phyloP scores from a whole-genome alignment of 805 yeast genomes.

The Schwanniomyces vanrijiae region DNA sequence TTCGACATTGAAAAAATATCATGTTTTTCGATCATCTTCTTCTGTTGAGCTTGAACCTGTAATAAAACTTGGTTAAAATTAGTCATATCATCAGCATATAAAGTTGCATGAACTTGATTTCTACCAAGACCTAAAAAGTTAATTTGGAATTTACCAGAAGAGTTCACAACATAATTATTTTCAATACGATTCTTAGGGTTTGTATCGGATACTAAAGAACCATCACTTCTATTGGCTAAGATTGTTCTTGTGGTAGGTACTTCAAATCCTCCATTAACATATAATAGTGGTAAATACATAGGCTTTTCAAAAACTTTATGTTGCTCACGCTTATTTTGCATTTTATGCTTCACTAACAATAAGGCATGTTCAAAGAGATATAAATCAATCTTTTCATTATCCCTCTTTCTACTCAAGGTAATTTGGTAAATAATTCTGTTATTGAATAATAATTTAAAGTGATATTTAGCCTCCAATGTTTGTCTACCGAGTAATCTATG shows the following conservation, averaged over 20 bases:
- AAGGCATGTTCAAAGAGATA: constrained; percentile 88
- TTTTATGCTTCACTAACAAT: constrained; percentile 79
- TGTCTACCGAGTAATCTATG: constrained; percentile 59
- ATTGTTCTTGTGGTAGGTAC: constrained; percentile 58
- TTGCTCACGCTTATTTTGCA: constrained; percentile 86
- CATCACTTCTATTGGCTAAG: constrained; percentile 32
- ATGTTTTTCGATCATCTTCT: constrained; percentile 63
- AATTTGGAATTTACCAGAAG: constrained; percentile 43
- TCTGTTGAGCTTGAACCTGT: constrained; percentile 78
- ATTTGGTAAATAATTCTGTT: constrained; percentile 81
- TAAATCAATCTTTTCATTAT: constrained; percentile 78
- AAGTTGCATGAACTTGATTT: constrained; percentile 53
- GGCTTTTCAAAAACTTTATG: constrained; percentile 90
- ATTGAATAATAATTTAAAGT: constrained; percentile 80
- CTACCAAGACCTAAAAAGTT: constrained; percentile 55
- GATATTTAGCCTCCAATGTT: constrained; percentile 80
- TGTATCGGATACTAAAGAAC: constrained; percentile 38
- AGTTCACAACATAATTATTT: constrained; percentile 22
- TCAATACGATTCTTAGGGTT: constrained; percentile 25
- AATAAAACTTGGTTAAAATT: constrained; percentile 81
- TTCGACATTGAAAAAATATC: constrained; percentile 80
- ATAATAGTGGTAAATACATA: constrained; percentile 74
- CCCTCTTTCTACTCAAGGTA: constrained; percentile 64
- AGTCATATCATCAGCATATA: constrained; percentile 51
- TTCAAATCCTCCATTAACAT: constrained; percentile 76